Evolutionary conservation across 139 green algal species (phyloP).

Genomic region (Chlamydomonas schloesseri): DNA sequence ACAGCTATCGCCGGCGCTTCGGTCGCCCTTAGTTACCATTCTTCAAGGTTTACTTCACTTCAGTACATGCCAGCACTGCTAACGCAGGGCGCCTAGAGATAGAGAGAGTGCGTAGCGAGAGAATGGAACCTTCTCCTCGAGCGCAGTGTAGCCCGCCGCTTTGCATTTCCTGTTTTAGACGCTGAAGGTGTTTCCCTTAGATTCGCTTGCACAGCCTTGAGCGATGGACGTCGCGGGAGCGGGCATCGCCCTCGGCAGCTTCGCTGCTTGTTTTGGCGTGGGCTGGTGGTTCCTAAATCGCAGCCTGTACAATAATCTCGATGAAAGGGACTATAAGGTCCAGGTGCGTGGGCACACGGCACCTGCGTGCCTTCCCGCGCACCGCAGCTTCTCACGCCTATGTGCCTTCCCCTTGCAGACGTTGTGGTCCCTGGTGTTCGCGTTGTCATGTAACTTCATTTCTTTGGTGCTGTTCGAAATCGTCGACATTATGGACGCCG

Average conservation of each 20-base stretch:
- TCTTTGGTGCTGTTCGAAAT: constrained; percentile 94
- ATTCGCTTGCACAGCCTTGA: too few relatives aligned
- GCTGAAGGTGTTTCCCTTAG: too few relatives aligned
- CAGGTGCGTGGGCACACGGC: constrained; percentile 47
- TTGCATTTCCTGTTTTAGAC: too few relatives aligned
- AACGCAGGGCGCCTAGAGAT: too few relatives aligned
- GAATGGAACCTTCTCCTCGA: too few relatives aligned
- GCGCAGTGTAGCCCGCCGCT: too few relatives aligned
- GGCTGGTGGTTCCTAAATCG: constrained; percentile 63
- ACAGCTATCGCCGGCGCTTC: too few relatives aligned
- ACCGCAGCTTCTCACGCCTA: neutral
- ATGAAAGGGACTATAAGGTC: constrained; percentile 59
- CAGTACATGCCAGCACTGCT: too few relatives aligned
- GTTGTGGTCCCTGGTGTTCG: constrained; percentile 91
- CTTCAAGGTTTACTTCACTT: too few relatives aligned
- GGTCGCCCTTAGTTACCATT: too few relatives aligned
- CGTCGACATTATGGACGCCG: constrained; percentile 72
- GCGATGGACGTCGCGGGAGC: too few relatives aligned
- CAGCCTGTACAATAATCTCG: constrained; percentile 65
- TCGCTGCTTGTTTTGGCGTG: constrained; percentile 47
- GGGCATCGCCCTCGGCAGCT: neutral
- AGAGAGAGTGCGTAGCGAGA: too few relatives aligned
- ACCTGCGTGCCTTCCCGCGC: neutral
- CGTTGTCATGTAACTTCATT: constrained; percentile 91
- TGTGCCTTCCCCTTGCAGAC: constrained; percentile 45